Evolutionary conservation across 805 yeast genomes (phyloP).

Genomic region (Sugiyamaella qingdaonensis): DNA sequence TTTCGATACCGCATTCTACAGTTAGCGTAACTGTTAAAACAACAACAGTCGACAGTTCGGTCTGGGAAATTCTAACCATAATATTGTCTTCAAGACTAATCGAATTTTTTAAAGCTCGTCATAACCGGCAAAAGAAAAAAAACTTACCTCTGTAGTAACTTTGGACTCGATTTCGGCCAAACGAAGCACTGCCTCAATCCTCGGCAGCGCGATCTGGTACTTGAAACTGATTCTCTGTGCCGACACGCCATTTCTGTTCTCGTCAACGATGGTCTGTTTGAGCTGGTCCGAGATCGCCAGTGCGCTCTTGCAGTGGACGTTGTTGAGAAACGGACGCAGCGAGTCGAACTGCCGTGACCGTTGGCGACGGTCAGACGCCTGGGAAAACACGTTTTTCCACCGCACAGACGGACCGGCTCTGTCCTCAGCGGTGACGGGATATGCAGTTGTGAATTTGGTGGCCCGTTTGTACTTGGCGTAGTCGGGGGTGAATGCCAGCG

Average conservation of each 20-base stretch:
- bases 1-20: slow-evolving; percentile 44
- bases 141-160: slow-evolving; percentile 60
- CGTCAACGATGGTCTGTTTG: slow-evolving; percentile 57
- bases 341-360: slow-evolving; percentile 8
- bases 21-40: slow-evolving; percentile 12
- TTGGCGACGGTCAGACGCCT: slow-evolving; percentile 13
- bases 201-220: slow-evolving; percentile 74
- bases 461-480: slow-evolving; percentile 75
- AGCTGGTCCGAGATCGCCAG: slow-evolving; percentile 53
- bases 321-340: slow-evolving; percentile 75
- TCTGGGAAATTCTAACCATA: slow-evolving; percentile 46
- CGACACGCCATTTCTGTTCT: slow-evolving; percentile 49
- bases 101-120: slow-evolving; percentile 41
- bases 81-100: slow-evolving; percentile 75
- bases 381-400: slow-evolving; percentile 29
- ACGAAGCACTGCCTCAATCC: slow-evolving; percentile 83
- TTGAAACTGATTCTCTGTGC: slow-evolving; percentile 72
- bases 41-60: slow-evolving; percentile 11
- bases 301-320: slow-evolving; percentile 66
- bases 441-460: slow-evolving; percentile 26
- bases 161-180: slow-evolving; percentile 61
- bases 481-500: slow-evolving; percentile 70
- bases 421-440: slow-evolving; percentile 29
- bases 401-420: slow-evolving; percentile 21
- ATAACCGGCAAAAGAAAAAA: background rate